phyloP scores from a whole-genome alignment of 2,329 filamentous ascomycete species.

The Hymenoscyphus linearis region DNA sequence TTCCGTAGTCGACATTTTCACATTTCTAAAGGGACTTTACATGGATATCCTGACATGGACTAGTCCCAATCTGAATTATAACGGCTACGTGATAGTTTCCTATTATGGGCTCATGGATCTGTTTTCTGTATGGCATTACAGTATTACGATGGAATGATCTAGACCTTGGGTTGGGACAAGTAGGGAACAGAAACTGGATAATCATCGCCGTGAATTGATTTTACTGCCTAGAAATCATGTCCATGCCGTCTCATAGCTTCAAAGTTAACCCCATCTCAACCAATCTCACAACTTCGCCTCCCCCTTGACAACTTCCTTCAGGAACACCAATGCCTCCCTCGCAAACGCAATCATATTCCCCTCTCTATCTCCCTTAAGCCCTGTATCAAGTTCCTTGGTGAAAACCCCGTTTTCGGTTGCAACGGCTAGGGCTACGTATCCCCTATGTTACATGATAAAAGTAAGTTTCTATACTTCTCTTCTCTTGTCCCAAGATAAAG shows the following conservation, averaged over 20 bases:
- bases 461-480: background rate
- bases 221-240: too few relatives aligned
- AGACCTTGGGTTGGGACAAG: too few relatives aligned
- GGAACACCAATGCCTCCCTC: constrained; percentile 47
- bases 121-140: too few relatives aligned
- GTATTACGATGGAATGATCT: too few relatives aligned
- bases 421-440: constrained; percentile 60
- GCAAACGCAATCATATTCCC: constrained; percentile 61
- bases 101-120: too few relatives aligned
- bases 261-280: background rate
- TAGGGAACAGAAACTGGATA: too few relatives aligned
- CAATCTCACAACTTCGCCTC: constrained; percentile 29
- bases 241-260: too few relatives aligned
- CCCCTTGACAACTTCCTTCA: constrained; percentile 48
- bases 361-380: constrained; percentile 46
- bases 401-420: constrained; percentile 45
- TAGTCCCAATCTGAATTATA: too few relatives aligned
- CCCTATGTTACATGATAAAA: constrained; percentile 32
- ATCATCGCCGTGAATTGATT: too few relatives aligned
- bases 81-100: too few relatives aligned
- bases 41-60: background rate
- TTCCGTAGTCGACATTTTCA: too few relatives aligned
- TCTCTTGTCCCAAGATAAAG: background rate
- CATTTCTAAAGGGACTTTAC: too few relatives aligned
- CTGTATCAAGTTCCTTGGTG: constrained; percentile 52